phyloP scores from a whole-genome alignment of 1,139 yeast genomes.

The Geotrichum macrosporum region DNA sequence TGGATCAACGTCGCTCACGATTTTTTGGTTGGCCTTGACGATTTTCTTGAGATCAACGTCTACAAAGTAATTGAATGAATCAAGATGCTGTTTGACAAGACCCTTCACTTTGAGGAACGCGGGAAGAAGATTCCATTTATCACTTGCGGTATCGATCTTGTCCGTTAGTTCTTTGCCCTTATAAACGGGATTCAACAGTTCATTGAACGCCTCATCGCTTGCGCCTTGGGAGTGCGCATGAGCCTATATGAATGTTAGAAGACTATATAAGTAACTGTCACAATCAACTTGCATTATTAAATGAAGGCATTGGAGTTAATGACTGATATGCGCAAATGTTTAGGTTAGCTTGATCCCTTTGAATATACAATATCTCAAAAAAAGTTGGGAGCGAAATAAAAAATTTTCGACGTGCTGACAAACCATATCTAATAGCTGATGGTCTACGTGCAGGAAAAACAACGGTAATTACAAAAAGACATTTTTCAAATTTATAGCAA shows the following conservation, averaged over 20 bases:
- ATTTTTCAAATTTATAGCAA: too few relatives aligned
- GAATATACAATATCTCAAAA: neutral
- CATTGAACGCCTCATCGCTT: slow-evolving; percentile 47
- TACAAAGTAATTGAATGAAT: slow-evolving; percentile 92
- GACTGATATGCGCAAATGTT: too few relatives aligned
- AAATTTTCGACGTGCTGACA: too few relatives aligned
- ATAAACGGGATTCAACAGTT: slow-evolving; percentile 71
- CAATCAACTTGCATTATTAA: slow-evolving; percentile 14
- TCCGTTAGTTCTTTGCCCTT: slow-evolving; percentile 85
- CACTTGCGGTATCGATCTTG: slow-evolving; percentile 80
- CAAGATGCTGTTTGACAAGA: slow-evolving; percentile 44
- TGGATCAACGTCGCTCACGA: slow-evolving; percentile 93
- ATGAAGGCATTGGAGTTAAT: slow-evolving; percentile 14
- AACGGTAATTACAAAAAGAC: too few relatives aligned
- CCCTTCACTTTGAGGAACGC: slow-evolving; percentile 92
- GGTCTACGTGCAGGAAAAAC: too few relatives aligned
- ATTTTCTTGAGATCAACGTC: slow-evolving; percentile 91
- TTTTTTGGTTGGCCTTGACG: slow-evolving; percentile 81
- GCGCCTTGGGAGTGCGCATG: slow-evolving; percentile 16
- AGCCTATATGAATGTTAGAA: slow-evolving; percentile 4
- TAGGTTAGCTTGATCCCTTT: neutral
- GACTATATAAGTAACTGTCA: neutral
- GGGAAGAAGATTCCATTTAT: slow-evolving; percentile 93
- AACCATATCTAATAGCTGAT: too few relatives aligned
- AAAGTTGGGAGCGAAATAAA: too few relatives aligned